phyloP scores from a whole-genome alignment of 805 yeast genomes.

The Pichia insulana region DNA sequence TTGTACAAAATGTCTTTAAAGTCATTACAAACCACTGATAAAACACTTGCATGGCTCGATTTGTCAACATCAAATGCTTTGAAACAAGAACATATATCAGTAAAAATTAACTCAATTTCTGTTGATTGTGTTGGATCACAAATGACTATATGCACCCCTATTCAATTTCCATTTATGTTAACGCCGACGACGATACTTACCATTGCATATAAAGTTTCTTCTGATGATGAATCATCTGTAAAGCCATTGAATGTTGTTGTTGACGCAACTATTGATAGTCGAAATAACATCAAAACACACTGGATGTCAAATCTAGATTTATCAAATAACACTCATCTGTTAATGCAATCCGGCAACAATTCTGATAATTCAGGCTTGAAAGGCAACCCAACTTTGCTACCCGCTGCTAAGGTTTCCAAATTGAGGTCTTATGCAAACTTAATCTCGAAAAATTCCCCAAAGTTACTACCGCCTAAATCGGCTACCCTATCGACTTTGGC shows the following conservation, averaged over 20 bases:
- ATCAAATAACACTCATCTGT: conserved; percentile 4
- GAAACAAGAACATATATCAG: conserved; percentile 7
- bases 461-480: conserved; percentile 2
- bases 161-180: conserved; percentile 26
- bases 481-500: not conserved
- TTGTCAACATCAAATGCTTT: conserved; percentile 15
- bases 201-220: conserved; percentile 21
- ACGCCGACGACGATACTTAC: conserved; percentile 14
- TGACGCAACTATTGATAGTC: conserved; percentile 14
- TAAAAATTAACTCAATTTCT: conserved; percentile 12
- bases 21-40: conserved; percentile 19
- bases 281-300: conserved; percentile 21
- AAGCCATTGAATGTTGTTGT: conserved; percentile 23
- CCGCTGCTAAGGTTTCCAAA: conserved; percentile 15
- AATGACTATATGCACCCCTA: conserved; percentile 14
- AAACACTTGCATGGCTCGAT: conserved; percentile 22
- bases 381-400: not conserved
- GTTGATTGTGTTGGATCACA: conserved; percentile 21
- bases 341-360: conserved; percentile 5
- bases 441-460: conserved; percentile 19
- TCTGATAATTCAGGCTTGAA: not conserved
- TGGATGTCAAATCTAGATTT: conserved; percentile 33
- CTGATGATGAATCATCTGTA: conserved; percentile 20
- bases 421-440: conserved; percentile 9
- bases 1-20: conserved; percentile 23